A percentile compares a stretch with the other conserved stretches of the same genome.
Conservation (phyloP, 805 yeast genomes). For the Kodamaea kaohsiungensis region DNA sequence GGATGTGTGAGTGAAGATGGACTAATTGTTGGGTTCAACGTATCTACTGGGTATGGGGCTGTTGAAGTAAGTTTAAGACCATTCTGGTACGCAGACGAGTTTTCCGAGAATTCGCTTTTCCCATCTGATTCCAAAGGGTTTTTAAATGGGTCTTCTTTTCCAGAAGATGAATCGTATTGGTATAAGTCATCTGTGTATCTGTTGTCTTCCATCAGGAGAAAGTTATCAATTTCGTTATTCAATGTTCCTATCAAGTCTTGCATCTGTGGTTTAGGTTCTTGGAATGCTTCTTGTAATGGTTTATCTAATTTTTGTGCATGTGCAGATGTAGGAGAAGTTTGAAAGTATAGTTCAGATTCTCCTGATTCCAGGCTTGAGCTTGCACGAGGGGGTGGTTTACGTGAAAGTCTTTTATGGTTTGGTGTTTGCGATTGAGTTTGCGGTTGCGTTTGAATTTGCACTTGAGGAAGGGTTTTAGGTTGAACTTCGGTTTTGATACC, state of each 20-base stretch:
- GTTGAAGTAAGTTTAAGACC: not conserved
- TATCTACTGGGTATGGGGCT: constrained; percentile 1
- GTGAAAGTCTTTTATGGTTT: constrained; percentile 6
- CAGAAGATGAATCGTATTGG: constrained; percentile 1
- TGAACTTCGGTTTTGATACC: not conserved
- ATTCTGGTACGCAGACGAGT: not conserved
- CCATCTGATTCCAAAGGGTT: not conserved
- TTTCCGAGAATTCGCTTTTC: not conserved
- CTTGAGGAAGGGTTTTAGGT: not conserved
- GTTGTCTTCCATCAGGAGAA: constrained; percentile 13
- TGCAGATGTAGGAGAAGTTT: constrained; percentile 2
- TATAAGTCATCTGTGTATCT: constrained; percentile 1
- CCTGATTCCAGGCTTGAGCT: constrained; percentile 8
- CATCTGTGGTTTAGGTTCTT: constrained; percentile 7
- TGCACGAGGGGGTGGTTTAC: constrained; percentile 10
- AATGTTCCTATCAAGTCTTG: constrained; percentile 25
- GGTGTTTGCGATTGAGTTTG: too few species aligned
- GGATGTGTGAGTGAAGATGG: constrained; percentile 1
- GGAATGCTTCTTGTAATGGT: not conserved
- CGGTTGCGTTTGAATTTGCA: not conserved
- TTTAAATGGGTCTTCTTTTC: constrained; percentile 1
- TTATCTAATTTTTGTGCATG: not conserved
- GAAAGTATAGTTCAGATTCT: constrained; percentile 5
- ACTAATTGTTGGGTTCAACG: constrained; percentile 1
- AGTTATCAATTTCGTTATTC: constrained; percentile 25